A percentile compares a stretch with the other conserved stretches of the same genome.
Evolutionary conservation across 2,329 filamentous ascomycete genomes (phyloP).

Genomic region (Hymenoscyphus fraxineus): DNA sequence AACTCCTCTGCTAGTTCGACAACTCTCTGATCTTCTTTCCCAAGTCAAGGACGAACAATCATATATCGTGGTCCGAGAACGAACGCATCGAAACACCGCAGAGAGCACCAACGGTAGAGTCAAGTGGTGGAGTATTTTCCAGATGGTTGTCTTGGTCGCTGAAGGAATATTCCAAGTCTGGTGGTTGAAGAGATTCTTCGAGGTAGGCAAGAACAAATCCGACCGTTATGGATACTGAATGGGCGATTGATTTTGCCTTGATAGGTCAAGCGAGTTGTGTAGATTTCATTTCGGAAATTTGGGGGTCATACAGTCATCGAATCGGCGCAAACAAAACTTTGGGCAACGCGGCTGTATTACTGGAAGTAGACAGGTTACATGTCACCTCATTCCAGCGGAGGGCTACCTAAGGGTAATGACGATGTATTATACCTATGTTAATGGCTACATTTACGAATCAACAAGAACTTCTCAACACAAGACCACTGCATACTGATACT

Average conservation of each 20-base stretch:
- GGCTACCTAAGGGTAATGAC: not conserved
- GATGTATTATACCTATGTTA: slow-evolving; percentile 1
- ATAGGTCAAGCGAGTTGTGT: slow-evolving; percentile 63
- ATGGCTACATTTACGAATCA: not conserved
- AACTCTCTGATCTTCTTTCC: slow-evolving; percentile 77
- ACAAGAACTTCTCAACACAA: not conserved
- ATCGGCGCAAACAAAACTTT: slow-evolving; percentile 26
- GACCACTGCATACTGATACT: not conserved
- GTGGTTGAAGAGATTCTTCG: slow-evolving; percentile 98
- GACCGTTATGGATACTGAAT: slow-evolving; percentile 32
- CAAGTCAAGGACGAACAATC: slow-evolving; percentile 97
- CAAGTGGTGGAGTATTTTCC: slow-evolving; percentile 99
- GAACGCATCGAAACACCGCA: slow-evolving; percentile 95
- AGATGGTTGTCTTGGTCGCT: slow-evolving; percentile 81
- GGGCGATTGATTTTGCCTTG: slow-evolving; percentile 30
- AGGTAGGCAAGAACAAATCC: slow-evolving; percentile 50
- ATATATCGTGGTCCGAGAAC: slow-evolving; percentile 93
- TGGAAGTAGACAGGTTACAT: not conserved
- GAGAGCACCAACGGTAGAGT: slow-evolving; percentile 97
- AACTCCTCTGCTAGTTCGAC: slow-evolving; percentile 58
- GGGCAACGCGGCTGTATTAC: not conserved
- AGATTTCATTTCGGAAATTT: slow-evolving; percentile 18
- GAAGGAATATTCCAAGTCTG: slow-evolving; percentile 98
- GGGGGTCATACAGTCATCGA: slow-evolving; percentile 17
- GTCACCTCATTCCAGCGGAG: slow-evolving; percentile 2